Base-by-base conservation (phyloP, 805 yeast species). In the Candida dajiaensis region DNA sequence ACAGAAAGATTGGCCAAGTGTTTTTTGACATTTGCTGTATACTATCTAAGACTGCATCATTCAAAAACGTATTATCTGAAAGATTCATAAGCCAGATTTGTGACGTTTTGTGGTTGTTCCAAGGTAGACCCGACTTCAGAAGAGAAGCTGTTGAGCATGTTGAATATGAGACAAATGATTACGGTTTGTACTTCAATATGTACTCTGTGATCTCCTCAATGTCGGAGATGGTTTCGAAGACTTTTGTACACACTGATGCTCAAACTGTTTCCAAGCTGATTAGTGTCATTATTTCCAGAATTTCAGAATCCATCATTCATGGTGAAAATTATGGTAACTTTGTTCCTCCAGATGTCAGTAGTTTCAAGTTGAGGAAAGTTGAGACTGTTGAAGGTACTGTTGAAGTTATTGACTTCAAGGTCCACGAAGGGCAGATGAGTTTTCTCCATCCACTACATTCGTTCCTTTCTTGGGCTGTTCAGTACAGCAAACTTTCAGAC, bases 141-240 rank as follows among this genome's bases (percentile, higher is more conserved):
- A 73, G 98, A 49, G 96, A 89, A 58, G 78, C 80, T 4, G 71
- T 76, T 6, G 83, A 79, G 49, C 99, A 92, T 63, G 89, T 92
- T 10, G 97, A 90, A 60, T 94, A 85, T 61, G 99, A 92, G 60
- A 82, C 81, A 40, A 87, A 86, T 28, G 92, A 87, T 43, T 94
- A 56, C 41, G 59, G 61, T 1, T 29, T 63, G 6, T 63, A 60
- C 43, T 63, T 62, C 50, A 61, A 62, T 41, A 60, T 60, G 46
- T 63, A 82, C 48, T 82, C 86, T 45, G 85, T 81, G 4, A 73
- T 87, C 0, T 74, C 83, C 10, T 83, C 84, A 49, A 74, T 80
- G 53, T 74, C 77, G 0, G 85, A 80, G 48, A 68, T 69, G 48
- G 66, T 80, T 12, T 75, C 82, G 0, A 76, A 71, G 48, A 63